A percentile compares a stretch with the other conserved stretches of the same genome.
phyloP scores from a whole-genome alignment of 1,284 basidiomycete species.

The Pisolithus thermaeus region DNA sequence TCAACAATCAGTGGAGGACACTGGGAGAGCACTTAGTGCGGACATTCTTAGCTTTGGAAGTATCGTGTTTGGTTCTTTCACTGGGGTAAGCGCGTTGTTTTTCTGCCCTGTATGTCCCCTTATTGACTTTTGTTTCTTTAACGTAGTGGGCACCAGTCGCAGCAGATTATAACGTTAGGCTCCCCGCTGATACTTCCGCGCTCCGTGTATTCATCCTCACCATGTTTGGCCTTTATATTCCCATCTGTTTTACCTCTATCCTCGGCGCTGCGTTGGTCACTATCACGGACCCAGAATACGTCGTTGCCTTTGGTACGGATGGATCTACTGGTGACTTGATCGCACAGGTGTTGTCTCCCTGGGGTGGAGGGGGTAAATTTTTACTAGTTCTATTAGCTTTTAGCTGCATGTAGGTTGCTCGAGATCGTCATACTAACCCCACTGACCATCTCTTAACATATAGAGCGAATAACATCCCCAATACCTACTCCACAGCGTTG shows the following conservation, averaged over 20 bases:
- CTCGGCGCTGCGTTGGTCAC: conserved; percentile 54
- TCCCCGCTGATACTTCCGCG: conserved; percentile 40
- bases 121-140: neutral
- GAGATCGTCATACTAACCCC: neutral
- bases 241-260: conserved; percentile 48
- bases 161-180: conserved; percentile 52
- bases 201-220: conserved; percentile 49
- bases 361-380: conserved; percentile 52
- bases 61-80: conserved; percentile 51
- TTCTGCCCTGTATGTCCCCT: neutral
- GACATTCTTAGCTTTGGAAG: conserved; percentile 53
- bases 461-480: conserved; percentile 56
- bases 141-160: conserved; percentile 42
- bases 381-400: conserved; percentile 54
- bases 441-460: neutral
- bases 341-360: conserved; percentile 38
- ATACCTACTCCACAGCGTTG: conserved; percentile 53
- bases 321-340: conserved; percentile 45
- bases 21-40: conserved; percentile 37
- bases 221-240: conserved; percentile 54
- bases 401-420: conserved; percentile 38
- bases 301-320: conserved; percentile 40
- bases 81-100: conserved; percentile 32
- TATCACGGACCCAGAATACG: conserved; percentile 46
- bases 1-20: conserved; percentile 41